Conservation (phyloP, 2,329 filamentous ascomycete species). For the Paramyrothecium roridum region DNA sequence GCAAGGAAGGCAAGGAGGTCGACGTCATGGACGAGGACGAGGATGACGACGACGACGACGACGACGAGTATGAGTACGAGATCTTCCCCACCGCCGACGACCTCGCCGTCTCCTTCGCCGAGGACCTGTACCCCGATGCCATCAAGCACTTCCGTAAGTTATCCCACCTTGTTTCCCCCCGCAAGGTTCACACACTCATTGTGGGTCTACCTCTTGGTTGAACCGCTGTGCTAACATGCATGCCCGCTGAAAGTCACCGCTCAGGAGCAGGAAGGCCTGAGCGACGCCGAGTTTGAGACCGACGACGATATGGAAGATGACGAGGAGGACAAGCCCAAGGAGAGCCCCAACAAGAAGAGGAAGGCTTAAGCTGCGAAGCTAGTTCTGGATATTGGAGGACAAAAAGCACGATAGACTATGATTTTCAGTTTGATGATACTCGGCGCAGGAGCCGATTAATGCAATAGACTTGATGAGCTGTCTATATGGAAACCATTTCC, state of each 20-base stretch:
- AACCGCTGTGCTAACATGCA: conserved; percentile 31
- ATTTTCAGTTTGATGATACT: conserved; percentile 5
- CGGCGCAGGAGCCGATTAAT: neutral
- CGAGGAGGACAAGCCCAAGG: conserved; percentile 30
- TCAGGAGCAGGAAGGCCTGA: conserved; percentile 64
- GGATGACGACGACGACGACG: conserved; percentile 59
- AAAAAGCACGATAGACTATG: conserved; percentile 2
- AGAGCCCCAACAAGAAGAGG: conserved; percentile 34
- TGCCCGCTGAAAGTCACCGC: conserved; percentile 41
- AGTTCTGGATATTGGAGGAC: neutral
- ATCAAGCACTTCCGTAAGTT: conserved; percentile 87
- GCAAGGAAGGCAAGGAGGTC: conserved; percentile 48
- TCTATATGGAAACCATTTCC: neutral
- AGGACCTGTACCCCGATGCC: conserved; percentile 86
- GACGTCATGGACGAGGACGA: conserved; percentile 37
- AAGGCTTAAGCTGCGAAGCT: conserved; percentile 29
- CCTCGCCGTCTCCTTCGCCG: conserved; percentile 73
- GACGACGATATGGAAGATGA: conserved; percentile 53
- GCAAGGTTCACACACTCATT: neutral
- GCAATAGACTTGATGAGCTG: neutral
- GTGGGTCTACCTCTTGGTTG: no score
- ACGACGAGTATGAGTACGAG: conserved; percentile 68
- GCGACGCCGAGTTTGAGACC: conserved; percentile 67
- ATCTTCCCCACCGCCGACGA: conserved; percentile 87
- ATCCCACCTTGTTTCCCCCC: neutral